Base-by-base conservation (phyloP, 1,139 yeast genomes). In the Yamadazyma aaseri region DNA sequence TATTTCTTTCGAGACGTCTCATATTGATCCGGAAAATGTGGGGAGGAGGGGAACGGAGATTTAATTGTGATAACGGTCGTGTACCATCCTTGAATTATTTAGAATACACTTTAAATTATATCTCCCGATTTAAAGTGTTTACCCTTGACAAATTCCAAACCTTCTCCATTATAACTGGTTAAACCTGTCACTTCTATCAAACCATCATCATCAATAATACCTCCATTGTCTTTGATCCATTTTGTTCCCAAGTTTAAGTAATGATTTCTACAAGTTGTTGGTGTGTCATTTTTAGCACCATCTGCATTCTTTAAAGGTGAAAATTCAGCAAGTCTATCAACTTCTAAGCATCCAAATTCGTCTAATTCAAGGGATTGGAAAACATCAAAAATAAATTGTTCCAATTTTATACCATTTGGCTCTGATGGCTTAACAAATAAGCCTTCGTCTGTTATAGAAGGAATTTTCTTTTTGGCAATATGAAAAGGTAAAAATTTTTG, bases 351-450 rank as follows among this genome's bases (percentile, higher is more conserved):
- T 1, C 96, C 98, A 57, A 94, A 94, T 49, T 76, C 77, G n/a
- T 60, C 56, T 46, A 89, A 58, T 16, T 77, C 75, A 29, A 94
- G 81, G 24, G 81, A 75, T 32, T 94, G 90, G 65, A 92, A 94
- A 26, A 94, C 95, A 56, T 94, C 99, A 65, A 94, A 94, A 37
- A 94, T 95, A 53, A 94, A 94, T 58, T 92, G 98, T 59, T 94
- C 99, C 50, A 94, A 72, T 60, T 94, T 94, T 53, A 90, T 80
- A 30, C 97, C 98, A 55, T 94, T 92, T 34, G 94, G 86, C 38
- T 69, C 74, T 3, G 70, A 51, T 13, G 97, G 97, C 49, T 76
- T 79, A 26, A 66, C 51, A 28, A 63, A 57, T 35, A 66, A 58
- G 22, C 82, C 82, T 1, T 74, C 59, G 8, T 52, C 59, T 50